Conservation (phyloP, 345 rosid genomes). For the Salix viminalis region DNA sequence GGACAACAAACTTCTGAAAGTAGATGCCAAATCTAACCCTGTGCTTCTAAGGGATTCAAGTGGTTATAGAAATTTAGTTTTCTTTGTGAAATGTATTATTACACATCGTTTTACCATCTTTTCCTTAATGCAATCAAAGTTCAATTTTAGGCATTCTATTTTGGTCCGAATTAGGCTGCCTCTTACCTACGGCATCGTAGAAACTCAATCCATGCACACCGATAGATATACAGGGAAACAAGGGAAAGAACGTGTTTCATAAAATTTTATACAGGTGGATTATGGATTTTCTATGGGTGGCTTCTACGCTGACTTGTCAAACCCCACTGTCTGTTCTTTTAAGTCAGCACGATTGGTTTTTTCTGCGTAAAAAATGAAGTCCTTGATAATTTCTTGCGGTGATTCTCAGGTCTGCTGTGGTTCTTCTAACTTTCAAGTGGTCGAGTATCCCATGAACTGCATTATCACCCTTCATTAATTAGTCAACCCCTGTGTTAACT, state of each 20-base stretch:
- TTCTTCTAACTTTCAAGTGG: not conserved
- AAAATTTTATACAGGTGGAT: not conserved
- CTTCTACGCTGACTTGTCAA: not conserved
- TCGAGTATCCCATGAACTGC: not conserved
- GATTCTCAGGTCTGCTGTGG: not conserved
- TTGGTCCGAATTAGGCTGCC: not conserved
- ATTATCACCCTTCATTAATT: not conserved
- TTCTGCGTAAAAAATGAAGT: not conserved
- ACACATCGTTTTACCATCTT: not conserved
- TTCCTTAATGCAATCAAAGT: slow-evolving; percentile 20
- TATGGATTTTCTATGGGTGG: no score
- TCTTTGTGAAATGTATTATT: slow-evolving; percentile 22
- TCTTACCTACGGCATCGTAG: not conserved
- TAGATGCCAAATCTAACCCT: slow-evolving; percentile 19
- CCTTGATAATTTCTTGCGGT: not conserved
- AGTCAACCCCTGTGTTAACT: not conserved
- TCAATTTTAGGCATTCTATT: not conserved
- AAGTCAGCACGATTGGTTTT: not conserved
- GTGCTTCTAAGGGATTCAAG: slow-evolving; percentile 24
- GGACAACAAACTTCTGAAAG: slow-evolving; percentile 84
- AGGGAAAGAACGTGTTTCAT: not conserved
- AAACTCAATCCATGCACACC: not conserved
- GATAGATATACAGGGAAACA: not conserved
- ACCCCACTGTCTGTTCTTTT: not conserved
- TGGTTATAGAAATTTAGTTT: slow-evolving; percentile 25